Percentiles rank a stretch among this genome's conserved stretches.
phyloP scores from a whole-genome alignment of 2,329 filamentous ascomycete species.

The Fusarium sp. region DNA sequence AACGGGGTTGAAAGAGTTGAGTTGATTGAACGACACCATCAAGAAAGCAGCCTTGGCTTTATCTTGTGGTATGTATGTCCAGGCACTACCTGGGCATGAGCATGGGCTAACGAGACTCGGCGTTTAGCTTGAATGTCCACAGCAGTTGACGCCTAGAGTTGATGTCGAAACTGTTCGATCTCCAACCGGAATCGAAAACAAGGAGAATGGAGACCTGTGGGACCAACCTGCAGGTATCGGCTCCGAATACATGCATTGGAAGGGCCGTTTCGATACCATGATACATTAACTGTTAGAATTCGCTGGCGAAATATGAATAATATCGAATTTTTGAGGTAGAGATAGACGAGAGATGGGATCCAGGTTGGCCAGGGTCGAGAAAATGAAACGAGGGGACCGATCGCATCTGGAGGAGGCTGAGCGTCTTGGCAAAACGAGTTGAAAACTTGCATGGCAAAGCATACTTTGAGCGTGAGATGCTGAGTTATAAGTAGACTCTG shows the following conservation, averaged over 20 bases:
- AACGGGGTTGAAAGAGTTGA: not conserved
- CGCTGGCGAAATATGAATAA: not conserved
- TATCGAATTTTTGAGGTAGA: not conserved
- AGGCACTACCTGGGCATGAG: not conserved
- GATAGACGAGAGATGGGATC: not conserved
- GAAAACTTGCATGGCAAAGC: not conserved
- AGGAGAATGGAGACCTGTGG: not conserved
- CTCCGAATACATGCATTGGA: not conserved
- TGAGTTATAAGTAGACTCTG: constrained; percentile 21
- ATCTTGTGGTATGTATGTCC: not conserved
- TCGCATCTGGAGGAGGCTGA: not conserved
- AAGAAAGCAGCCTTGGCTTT: not conserved
- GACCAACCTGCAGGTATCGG: not conserved
- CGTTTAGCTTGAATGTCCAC: not conserved
- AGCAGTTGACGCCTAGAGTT: not conserved
- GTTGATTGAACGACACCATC: not conserved
- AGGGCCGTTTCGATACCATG: not conserved
- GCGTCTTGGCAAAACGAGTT: not conserved
- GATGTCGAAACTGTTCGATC: not conserved
- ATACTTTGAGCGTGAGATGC: constrained; percentile 2
- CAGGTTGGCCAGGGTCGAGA: not conserved
- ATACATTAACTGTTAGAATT: not conserved
- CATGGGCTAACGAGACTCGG: not conserved
- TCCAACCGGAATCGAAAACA: not conserved
- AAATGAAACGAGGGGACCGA: not conserved